Evolutionary conservation across 73 alveolate species (phyloP).

Genomic region (Blepharisma stoltei): DNA sequence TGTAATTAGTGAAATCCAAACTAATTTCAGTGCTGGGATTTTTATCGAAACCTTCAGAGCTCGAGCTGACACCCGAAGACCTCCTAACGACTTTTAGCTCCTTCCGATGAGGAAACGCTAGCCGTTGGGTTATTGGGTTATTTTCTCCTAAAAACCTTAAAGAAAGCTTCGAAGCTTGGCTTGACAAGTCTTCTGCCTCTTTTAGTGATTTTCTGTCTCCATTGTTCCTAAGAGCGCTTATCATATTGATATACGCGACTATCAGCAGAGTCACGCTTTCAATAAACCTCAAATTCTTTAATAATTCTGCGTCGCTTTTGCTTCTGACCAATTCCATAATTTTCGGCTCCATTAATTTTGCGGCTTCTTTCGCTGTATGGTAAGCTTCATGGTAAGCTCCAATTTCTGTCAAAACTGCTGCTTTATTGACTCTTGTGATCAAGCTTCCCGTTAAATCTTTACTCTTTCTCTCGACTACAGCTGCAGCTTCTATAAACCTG

Average conservation of each 20-base stretch:
- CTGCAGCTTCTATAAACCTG: neutral
- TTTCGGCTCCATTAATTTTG: neutral
- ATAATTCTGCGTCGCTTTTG: constrained; percentile 16
- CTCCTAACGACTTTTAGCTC: no score
- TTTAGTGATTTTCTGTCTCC: neutral
- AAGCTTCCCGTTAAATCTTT: neutral
- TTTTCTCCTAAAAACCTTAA: neutral
- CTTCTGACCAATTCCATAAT: neutral
- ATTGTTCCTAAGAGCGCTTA: neutral
- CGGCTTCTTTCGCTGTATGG: neutral
- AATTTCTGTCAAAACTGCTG: constrained; percentile 14
- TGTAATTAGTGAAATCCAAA: no score
- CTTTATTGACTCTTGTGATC: constrained; percentile 8
- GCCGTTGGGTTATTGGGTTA: neutral
- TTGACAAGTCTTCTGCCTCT: neutral
- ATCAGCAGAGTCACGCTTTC: constrained; percentile 7
- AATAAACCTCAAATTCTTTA: neutral
- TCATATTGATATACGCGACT: neutral
- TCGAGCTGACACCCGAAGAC: no score
- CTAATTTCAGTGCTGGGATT: no score
- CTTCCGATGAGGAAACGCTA: no score
- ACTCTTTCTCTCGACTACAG: neutral
- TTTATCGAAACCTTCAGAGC: no score
- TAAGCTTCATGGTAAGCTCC: constrained; percentile 14
- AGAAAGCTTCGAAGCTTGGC: neutral